phyloP scores from a whole-genome alignment of 2,329 filamentous ascomycete genomes.

The Cadophora malorum region DNA sequence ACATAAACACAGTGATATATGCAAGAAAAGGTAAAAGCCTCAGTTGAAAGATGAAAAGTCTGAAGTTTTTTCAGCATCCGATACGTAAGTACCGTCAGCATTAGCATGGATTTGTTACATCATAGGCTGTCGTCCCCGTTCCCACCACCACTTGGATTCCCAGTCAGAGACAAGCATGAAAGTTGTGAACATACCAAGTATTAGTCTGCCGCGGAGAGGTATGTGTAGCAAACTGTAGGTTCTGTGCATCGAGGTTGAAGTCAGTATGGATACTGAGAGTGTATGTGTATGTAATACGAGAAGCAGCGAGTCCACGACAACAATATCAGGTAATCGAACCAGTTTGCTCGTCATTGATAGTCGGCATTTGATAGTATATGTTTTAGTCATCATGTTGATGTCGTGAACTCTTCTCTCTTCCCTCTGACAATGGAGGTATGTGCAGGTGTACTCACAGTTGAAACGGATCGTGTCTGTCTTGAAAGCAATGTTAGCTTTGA shows the following conservation, averaged over 20 bases:
- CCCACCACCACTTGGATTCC: background rate
- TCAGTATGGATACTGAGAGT: background rate
- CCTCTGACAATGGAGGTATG: background rate
- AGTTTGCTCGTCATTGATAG: conserved; percentile 46
- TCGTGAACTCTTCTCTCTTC: conserved; percentile 17
- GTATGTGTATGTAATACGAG: background rate
- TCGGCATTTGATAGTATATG: conserved; percentile 55
- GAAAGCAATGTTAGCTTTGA: conserved; percentile 31
- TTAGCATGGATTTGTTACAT: conserved; percentile 84
- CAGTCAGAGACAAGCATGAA: conserved; percentile 31
- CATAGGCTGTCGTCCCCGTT: conserved; percentile 52
- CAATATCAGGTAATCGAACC: conserved; percentile 48
- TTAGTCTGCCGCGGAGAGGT: background rate
- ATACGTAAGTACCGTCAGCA: conserved; percentile 61
- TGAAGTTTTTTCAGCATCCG: conserved; percentile 68
- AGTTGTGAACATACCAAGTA: conserved; percentile 32
- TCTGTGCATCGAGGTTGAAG: conserved; percentile 8
- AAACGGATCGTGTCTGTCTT: conserved; percentile 20
- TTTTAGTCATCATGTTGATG: conserved; percentile 49
- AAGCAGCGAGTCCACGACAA: conserved; percentile 21
- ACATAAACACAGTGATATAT: too few species aligned
- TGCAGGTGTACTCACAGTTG: conserved; percentile 38
- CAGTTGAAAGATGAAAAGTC: conserved; percentile 90
- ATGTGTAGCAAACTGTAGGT: conserved; percentile 14
- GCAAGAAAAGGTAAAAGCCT: conserved; percentile 47